A percentile compares a stretch with the other conserved stretches of the same genome.
Conservation (phyloP, 345 rosid species). For the Hypericum androsaemum region DNA sequence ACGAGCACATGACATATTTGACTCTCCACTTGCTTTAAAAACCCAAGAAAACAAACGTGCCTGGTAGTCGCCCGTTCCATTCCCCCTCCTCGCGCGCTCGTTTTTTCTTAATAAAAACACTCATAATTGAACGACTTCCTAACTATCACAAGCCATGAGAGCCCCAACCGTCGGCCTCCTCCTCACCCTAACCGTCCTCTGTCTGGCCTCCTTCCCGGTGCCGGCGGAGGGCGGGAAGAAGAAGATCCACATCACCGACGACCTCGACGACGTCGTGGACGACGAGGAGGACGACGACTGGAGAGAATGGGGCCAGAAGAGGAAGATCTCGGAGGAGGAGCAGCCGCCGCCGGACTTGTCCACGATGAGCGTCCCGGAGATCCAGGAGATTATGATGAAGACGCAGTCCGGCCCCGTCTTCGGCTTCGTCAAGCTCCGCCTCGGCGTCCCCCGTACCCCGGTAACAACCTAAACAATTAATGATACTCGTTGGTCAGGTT, state of each 20-base stretch:
- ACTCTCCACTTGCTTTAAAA: too few species aligned
- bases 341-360: slow-evolving; percentile 63
- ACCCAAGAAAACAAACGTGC: too few species aligned
- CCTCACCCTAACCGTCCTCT: slow-evolving; percentile 6
- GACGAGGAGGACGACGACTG: slow-evolving; percentile 88
- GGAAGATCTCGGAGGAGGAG: slow-evolving; percentile 27
- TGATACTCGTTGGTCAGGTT: background rate
- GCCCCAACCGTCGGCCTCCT: background rate
- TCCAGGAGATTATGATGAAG: slow-evolving; percentile 58
- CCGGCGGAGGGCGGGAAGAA: slow-evolving; percentile 38
- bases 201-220: slow-evolving; percentile 5
- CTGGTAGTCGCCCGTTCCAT: too few species aligned
- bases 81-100: too few species aligned
- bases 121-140: too few species aligned
- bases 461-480: slow-evolving; percentile 22
- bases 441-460: slow-evolving; percentile 54
- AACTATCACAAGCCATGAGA: too few species aligned
- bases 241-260: slow-evolving; percentile 67
- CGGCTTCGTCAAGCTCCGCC: slow-evolving; percentile 84
- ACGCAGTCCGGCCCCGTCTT: slow-evolving; percentile 50
- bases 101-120: too few species aligned
- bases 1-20: background rate
- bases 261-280: slow-evolving; percentile 77
- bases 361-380: slow-evolving; percentile 41
- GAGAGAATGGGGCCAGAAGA: slow-evolving; percentile 78